phyloP scores from a whole-genome alignment of 306 rosid species.

The Lathyrus oleraceus region DNA sequence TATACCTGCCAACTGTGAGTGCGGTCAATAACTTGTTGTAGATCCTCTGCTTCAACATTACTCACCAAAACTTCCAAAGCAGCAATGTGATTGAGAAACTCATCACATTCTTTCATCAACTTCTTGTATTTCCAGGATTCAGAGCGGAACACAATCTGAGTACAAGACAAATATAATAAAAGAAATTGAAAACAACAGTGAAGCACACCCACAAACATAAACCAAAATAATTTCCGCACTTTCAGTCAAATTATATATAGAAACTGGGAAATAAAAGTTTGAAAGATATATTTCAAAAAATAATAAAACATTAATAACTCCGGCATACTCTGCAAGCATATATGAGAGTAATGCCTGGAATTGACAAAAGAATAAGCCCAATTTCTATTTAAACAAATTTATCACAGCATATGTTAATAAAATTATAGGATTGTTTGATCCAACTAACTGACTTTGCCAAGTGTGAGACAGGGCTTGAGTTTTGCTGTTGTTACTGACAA shows the following conservation, averaged over 20 bases:
- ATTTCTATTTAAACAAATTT: background rate
- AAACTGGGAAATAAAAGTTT: background rate
- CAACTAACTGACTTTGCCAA: background rate
- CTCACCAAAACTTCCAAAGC: constrained; percentile 47
- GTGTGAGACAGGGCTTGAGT: background rate
- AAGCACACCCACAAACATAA: background rate
- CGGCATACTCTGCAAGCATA: constrained; percentile 3
- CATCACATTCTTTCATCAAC: constrained; percentile 65
- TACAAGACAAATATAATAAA: constrained; percentile 20
- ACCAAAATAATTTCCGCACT: background rate
- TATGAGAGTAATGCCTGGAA: background rate
- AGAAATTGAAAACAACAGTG: background rate
- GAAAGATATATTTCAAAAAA: background rate
- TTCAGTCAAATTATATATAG: background rate
- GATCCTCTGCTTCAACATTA: constrained; percentile 44
- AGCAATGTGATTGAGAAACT: constrained; percentile 55
- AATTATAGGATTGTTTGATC: background rate
- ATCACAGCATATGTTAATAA: background rate
- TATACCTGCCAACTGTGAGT: constrained; percentile 78
- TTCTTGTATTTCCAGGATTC: constrained; percentile 65
- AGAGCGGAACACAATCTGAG: constrained; percentile 74
- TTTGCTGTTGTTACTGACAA: background rate
- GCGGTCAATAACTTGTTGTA: constrained; percentile 46
- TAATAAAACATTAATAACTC: background rate
- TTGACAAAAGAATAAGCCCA: background rate